phyloP scores from a whole-genome alignment of 78 protist genomes.

The Mastigamoeba balamuthi region DNA sequence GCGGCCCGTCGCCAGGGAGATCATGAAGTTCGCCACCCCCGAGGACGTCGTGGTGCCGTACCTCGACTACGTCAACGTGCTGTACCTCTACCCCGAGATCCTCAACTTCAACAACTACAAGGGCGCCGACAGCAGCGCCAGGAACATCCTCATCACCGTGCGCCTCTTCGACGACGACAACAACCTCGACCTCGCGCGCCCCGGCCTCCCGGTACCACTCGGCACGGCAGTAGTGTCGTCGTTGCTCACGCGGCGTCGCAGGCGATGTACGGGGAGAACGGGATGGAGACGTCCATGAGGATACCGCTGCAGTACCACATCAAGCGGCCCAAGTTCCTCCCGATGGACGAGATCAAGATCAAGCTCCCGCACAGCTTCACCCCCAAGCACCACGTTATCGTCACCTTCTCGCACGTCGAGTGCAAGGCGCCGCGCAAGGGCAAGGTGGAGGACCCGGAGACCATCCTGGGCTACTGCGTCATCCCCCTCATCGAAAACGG shows the following conservation, averaged over 20 bases:
- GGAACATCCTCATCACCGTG: neutral
- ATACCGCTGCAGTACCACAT: neutral
- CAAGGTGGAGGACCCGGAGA: neutral
- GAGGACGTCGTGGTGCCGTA: neutral
- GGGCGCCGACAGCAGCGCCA: neutral
- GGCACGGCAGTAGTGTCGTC: too few relatives aligned
- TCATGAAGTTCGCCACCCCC: neutral
- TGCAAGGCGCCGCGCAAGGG: neutral
- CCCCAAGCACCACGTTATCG: neutral
- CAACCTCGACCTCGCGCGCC: too few relatives aligned
- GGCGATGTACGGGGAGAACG: too few relatives aligned
- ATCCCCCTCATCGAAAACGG: neutral
- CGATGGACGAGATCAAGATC: neutral
- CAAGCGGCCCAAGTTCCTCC: neutral
- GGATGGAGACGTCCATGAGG: neutral
- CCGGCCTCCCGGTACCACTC: too few relatives aligned
- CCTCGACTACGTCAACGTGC: neutral
- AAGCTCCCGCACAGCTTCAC: neutral
- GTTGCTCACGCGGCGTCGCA: too few relatives aligned
- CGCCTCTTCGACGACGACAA: neutral
- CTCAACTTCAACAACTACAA: neutral
- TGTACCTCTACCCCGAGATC: neutral
- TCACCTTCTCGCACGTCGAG: neutral
- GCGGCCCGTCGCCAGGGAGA: neutral
- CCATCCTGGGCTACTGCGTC: neutral